Percentiles rank a stretch among this genome's conserved stretches.
Evolutionary conservation across 2,329 filamentous ascomycete genomes (phyloP).

Genomic region (Chalaropsis ovoidea): DNA sequence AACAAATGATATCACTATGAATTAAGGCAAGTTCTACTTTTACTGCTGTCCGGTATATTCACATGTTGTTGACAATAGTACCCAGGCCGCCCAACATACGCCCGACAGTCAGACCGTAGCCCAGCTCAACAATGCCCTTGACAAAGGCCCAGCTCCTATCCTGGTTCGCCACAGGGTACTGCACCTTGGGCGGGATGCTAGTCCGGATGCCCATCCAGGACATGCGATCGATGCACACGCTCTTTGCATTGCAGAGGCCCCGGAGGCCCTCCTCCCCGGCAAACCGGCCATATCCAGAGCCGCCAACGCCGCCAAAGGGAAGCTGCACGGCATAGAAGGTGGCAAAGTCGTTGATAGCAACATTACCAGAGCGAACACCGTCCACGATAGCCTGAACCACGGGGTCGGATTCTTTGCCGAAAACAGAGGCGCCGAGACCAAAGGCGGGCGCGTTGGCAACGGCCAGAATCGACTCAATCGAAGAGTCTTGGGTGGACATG

Average conservation of each 20-base stretch:
- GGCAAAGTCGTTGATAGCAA: slow-evolving; percentile 91
- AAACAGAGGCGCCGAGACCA: slow-evolving; percentile 80
- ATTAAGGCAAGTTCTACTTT: slow-evolving; percentile 7
- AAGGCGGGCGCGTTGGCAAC: slow-evolving; percentile 79
- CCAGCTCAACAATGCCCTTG: slow-evolving; percentile 50
- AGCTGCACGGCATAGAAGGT: slow-evolving; percentile 88
- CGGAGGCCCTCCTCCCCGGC: slow-evolving; percentile 81
- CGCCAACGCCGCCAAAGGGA: slow-evolving; percentile 84
- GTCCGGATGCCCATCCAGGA: slow-evolving; percentile 57
- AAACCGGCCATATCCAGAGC: slow-evolving; percentile 87
- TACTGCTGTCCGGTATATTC: slow-evolving; percentile 19
- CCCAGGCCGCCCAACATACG: slow-evolving; percentile 36
- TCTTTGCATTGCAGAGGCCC: slow-evolving; percentile 77
- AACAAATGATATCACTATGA: slow-evolving; percentile 3
- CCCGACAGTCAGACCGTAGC: slow-evolving; percentile 41
- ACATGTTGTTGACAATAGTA: slow-evolving; percentile 39
- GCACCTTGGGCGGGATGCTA: slow-evolving; percentile 65
- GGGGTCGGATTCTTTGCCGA: slow-evolving; percentile 55
- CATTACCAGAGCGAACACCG: slow-evolving; percentile 73
- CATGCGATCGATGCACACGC: slow-evolving; percentile 66
- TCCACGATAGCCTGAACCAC: slow-evolving; percentile 55
- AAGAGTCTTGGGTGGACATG: slow-evolving; percentile 59
- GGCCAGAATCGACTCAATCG: slow-evolving; percentile 52
- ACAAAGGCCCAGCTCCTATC: slow-evolving; percentile 55
- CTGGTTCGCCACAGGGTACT: slow-evolving; percentile 66